Evolutionary conservation across 2,329 filamentous ascomycete species (phyloP).

Genomic region (Colletotrichum orbiculare): DNA sequence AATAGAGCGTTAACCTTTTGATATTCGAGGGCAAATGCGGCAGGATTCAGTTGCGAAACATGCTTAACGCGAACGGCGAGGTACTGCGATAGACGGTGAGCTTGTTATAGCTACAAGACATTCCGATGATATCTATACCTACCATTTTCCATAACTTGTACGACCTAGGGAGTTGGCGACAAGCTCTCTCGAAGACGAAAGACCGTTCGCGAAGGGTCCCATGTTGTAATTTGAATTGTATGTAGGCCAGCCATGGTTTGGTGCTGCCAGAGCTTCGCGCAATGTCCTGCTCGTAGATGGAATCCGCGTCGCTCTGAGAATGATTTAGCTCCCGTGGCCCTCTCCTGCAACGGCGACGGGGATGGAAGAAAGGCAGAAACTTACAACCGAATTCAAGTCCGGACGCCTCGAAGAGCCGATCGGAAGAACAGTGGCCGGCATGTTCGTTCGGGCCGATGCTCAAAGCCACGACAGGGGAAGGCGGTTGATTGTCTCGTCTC

Average conservation of each 20-base stretch:
- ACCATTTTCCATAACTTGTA: slow-evolving; percentile 99
- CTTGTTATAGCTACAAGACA: slow-evolving; percentile 14
- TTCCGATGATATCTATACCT: slow-evolving; percentile 39
- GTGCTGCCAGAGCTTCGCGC: slow-evolving; percentile 85
- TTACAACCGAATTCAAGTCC: slow-evolving; percentile 62
- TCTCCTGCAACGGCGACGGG: not conserved
- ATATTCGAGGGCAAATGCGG: slow-evolving; percentile 82
- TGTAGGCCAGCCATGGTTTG: slow-evolving; percentile 95
- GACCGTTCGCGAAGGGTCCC: slow-evolving; percentile 88
- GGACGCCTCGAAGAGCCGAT: slow-evolving; percentile 55
- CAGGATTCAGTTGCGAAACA: slow-evolving; percentile 83
- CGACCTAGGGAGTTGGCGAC: slow-evolving; percentile 87
- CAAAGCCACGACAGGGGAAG: not conserved
- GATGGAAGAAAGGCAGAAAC: slow-evolving; percentile 37
- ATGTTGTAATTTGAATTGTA: slow-evolving; percentile 89
- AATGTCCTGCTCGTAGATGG: slow-evolving; percentile 96
- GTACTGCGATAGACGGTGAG: slow-evolving; percentile 68
- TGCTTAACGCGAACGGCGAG: slow-evolving; percentile 86
- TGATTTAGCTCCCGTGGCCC: slow-evolving; percentile 40
- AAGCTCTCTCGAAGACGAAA: slow-evolving; percentile 88
- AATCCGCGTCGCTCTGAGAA: slow-evolving; percentile 82
- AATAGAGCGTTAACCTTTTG: slow-evolving; percentile 95
- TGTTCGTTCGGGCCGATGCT: slow-evolving; percentile 20
- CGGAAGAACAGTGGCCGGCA: slow-evolving; percentile 37
- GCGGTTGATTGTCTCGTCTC: too few relatives aligned